Conservation (phyloP, 2,329 filamentous ascomycete genomes). For the Macrophomina phaseolina region DNA sequence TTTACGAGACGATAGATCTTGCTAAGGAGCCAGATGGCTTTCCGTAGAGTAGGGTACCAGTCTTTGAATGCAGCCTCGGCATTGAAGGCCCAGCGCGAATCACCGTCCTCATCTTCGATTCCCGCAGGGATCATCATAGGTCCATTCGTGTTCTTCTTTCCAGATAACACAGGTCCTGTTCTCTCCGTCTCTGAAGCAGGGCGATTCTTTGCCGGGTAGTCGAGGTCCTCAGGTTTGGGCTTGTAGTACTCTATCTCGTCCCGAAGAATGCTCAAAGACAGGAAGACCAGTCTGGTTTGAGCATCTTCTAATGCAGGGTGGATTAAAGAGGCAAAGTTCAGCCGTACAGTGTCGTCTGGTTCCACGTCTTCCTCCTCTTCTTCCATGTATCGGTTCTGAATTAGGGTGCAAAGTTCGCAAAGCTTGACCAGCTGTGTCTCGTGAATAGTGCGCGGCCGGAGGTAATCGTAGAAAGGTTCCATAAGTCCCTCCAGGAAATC, state of each 20-base stretch:
- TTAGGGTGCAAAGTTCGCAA: slow-evolving; percentile 69
- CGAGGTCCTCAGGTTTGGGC: slow-evolving; percentile 68
- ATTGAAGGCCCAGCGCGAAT: slow-evolving; percentile 59
- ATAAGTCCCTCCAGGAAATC: slow-evolving; percentile 71
- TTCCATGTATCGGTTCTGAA: slow-evolving; percentile 70
- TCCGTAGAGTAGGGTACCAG: slow-evolving; percentile 71
- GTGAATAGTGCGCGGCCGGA: slow-evolving; percentile 69
- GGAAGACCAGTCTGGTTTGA: slow-evolving; percentile 70
- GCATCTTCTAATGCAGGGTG: slow-evolving; percentile 71
- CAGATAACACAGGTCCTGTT: slow-evolving; percentile 57
- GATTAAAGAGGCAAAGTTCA: slow-evolving; percentile 68
- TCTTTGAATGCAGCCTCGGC: slow-evolving; percentile 62
- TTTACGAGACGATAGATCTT: slow-evolving; percentile 74
- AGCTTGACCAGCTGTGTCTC: slow-evolving; percentile 70
- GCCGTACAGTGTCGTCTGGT: slow-evolving; percentile 55
- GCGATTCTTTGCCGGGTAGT: slow-evolving; percentile 63
- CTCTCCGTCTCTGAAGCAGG: slow-evolving; percentile 49
- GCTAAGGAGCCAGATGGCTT: slow-evolving; percentile 71
- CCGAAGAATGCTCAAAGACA: slow-evolving; percentile 66
- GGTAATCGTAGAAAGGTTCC: slow-evolving; percentile 70
- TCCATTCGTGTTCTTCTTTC: slow-evolving; percentile 55
- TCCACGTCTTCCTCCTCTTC: slow-evolving; percentile 58
- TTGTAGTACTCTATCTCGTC: slow-evolving; percentile 71
- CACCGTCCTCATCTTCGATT: slow-evolving; percentile 56
- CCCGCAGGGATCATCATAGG: slow-evolving; percentile 41